Evolutionary conservation across 2,329 filamentous ascomycete species (phyloP).

Genomic region (Aspergillus jensenii): DNA sequence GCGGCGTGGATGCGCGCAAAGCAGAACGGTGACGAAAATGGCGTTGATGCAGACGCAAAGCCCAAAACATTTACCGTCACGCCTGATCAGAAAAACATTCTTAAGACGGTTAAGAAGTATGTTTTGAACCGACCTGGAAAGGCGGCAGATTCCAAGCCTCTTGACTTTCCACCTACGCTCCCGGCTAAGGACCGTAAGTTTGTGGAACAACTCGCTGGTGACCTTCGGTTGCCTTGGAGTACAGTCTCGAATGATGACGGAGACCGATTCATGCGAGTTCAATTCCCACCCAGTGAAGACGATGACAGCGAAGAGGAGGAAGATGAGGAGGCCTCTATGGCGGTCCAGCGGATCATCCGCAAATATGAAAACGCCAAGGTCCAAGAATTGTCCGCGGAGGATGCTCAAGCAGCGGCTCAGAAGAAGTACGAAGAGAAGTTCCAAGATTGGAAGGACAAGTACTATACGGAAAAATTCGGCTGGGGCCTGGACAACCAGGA

Average conservation of each 20-base stretch:
- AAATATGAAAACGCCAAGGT: constrained; percentile 89
- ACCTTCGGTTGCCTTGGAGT: constrained; percentile 65
- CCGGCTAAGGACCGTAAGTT: constrained; percentile 89
- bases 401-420: constrained; percentile 76
- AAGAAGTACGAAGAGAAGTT: constrained; percentile 90
- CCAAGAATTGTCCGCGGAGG: constrained; percentile 74
- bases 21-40: constrained; percentile 67
- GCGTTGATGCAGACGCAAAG: constrained; percentile 58
- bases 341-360: constrained; percentile 80
- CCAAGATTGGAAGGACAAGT: constrained; percentile 87
- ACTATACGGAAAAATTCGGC: constrained; percentile 87
- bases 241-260: constrained; percentile 64
- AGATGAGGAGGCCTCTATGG: constrained; percentile 80
- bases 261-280: constrained; percentile 65
- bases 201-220: constrained; percentile 78
- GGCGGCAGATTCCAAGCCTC: constrained; percentile 47
- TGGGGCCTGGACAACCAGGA: constrained; percentile 80
- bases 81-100: constrained; percentile 76
- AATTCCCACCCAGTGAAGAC: constrained; percentile 55
- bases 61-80: constrained; percentile 71
- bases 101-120: constrained; percentile 78
- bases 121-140: constrained; percentile 67
- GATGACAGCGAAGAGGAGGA: constrained; percentile 64
- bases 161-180: constrained; percentile 72
- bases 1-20: constrained; percentile 91